Evolutionary conservation across 768 basidiomycete genomes (phyloP), one percentile per base, ranked within the genome.

Genomic region (Auriscalpium microsporum): DNA sequence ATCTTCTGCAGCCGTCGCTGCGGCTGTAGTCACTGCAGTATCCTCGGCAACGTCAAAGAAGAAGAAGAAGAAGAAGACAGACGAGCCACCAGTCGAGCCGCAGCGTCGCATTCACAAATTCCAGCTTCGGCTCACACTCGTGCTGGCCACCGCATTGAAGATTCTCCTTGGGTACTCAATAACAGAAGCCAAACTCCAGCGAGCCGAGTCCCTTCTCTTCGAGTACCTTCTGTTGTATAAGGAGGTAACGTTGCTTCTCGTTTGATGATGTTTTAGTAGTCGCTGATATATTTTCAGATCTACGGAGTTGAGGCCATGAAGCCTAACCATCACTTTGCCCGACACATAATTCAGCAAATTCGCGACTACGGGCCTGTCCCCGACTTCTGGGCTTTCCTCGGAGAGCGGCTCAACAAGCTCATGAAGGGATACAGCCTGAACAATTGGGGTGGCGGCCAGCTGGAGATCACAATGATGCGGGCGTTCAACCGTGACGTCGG

Each of bases 361-460:
- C 34, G 35, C 5, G 54, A 55, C 16, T 62, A 56, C 23, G 63
- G 63, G 3, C 61, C 62, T 10, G 58, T 62, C 13, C 59, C 63
- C 34, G 58, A 55, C 9, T 59, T 62, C 47, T 63, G 63, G 63
- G 48, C 50, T 2, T 64, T 62, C 45, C 48, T 58, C 10, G 38
- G 35, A 3, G 63, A 64, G 33, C 48, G 58, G 4, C 48, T 64
- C 14, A 63, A 63, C 53, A 57, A 60, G 34, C n/a, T 57, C 16
- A 37, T 63, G n/a, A 62, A 62, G 56, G 28, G 33, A 3, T 50
- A 57, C 14, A 57, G 57, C 35, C 71, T 69, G 0, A 67, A 65
- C 40, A 71, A 72, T 44, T 71, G 69, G 44, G 57, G 37, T 5
- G 62, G 66, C 0, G 71, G 70, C 1, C 68, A 70, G 47, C 57